These are phyloP conservation scores for Amaranthus hypochondriacus DNA, from an alignment of 148 eudicot species.

Conservation along the genomic window DNA sequence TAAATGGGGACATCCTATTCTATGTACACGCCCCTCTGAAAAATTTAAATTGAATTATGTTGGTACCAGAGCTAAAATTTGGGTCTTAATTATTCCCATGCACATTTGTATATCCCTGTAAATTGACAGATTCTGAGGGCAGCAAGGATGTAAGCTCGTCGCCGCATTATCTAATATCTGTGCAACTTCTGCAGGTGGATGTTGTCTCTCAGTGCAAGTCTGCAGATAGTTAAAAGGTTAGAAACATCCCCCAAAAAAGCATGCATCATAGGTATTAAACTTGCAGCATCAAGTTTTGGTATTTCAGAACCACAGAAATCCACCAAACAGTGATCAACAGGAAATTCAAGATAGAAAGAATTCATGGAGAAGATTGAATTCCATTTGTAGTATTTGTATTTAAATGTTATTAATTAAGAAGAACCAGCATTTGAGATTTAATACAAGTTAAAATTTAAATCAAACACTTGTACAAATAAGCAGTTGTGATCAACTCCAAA, in stretches of 20 bases:
- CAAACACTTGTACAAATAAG: too few relatives aligned
- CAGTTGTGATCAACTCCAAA: too few relatives aligned
- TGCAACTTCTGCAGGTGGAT: conserved; percentile 82
- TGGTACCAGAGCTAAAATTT: conserved; percentile 76
- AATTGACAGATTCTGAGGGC: conserved; percentile 62
- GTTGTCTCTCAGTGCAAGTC: conserved; percentile 80
- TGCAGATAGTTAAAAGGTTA: conserved; percentile 35
- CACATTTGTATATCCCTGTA: conserved; percentile 78
- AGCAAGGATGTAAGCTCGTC: conserved; percentile 64
- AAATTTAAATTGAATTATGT: neutral
- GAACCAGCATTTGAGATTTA: too few relatives aligned
- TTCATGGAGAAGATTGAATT: neutral
- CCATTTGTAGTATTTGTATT: too few relatives aligned
- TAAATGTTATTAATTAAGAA: too few relatives aligned
- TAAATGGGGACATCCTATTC: conserved; percentile 2
- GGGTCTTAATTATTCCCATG: conserved; percentile 79
- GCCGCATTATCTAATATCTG: conserved; percentile 70
- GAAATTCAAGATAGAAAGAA: neutral
- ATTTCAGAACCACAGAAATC: neutral
- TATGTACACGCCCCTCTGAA: conserved; percentile 23
- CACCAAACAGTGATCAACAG: neutral
- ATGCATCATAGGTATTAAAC: neutral
- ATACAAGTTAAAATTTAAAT: too few relatives aligned
- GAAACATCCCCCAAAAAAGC: neutral
- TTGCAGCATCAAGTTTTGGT: neutral